Evolutionary conservation across 164 flowering plant genomes (phyloP).

Genomic region (Warburgia ugandensis): DNA sequence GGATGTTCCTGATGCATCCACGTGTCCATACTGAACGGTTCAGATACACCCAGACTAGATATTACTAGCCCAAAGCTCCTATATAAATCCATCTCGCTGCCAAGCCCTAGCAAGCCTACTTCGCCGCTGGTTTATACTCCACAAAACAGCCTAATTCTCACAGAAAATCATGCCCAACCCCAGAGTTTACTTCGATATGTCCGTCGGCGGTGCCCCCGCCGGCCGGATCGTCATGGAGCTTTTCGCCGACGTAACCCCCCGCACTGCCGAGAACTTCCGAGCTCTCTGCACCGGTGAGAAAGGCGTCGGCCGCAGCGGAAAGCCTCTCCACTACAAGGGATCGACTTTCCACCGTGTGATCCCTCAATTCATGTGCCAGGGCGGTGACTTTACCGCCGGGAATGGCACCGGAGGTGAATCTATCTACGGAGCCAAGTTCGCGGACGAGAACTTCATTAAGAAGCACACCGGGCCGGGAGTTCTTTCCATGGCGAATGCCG

Average conservation of each 20-base stretch:
- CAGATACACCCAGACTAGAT: not conserved
- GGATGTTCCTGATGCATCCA: too few species aligned
- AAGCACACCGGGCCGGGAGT: constrained; percentile 45
- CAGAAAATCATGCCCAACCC: constrained; percentile 43
- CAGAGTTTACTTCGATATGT: constrained; percentile 72
- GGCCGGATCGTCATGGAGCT: constrained; percentile 82
- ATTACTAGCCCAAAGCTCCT: not conserved
- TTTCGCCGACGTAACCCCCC: constrained; percentile 47
- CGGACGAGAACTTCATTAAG: constrained; percentile 43
- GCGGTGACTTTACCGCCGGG: constrained; percentile 39
- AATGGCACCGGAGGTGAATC: constrained; percentile 44
- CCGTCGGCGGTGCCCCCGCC: constrained; percentile 49
- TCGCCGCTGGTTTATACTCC: not conserved
- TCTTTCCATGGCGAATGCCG: constrained; percentile 47
- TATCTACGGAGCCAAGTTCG: constrained; percentile 40
- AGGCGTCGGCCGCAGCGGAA: constrained; percentile 25
- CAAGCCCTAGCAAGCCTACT: too few species aligned
- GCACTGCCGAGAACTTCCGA: constrained; percentile 76
- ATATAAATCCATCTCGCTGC: too few species aligned
- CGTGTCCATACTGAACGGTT: not conserved
- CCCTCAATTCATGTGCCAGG: constrained; percentile 40
- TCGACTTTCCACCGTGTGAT: constrained; percentile 33
- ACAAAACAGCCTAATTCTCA: not conserved
- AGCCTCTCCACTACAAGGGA: constrained; percentile 38
- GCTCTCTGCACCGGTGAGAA: constrained; percentile 96